A percentile compares a stretch with the other conserved stretches of the same genome.
phyloP scores from a whole-genome alignment of 2,329 filamentous ascomycete genomes.

The Cercospora sp. region DNA sequence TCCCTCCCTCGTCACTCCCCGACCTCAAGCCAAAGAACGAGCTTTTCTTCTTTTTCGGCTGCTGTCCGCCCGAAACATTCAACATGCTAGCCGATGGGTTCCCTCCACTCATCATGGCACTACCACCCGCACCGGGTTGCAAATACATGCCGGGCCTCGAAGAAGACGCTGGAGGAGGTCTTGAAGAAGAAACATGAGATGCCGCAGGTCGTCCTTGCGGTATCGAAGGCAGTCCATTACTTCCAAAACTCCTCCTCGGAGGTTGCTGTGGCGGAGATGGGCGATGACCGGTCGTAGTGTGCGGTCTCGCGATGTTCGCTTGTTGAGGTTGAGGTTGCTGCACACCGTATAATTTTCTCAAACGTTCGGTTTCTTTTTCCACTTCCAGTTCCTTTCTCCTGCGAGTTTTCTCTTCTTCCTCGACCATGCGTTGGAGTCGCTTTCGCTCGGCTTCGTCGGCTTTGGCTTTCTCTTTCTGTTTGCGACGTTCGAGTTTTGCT shows the following conservation, averaged over 20 bases:
- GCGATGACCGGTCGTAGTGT: slow-evolving; percentile 12
- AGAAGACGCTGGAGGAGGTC: slow-evolving; percentile 16
- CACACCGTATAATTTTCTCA: slow-evolving; percentile 68
- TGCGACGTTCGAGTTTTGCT: slow-evolving; percentile 48
- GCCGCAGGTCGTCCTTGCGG: slow-evolving; percentile 25
- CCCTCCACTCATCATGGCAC: slow-evolving; percentile 39
- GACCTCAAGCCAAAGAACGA: slow-evolving; percentile 42
- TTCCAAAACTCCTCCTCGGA: neutral
- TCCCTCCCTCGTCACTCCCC: slow-evolving; percentile 29
- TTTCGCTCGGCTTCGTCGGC: slow-evolving; percentile 59
- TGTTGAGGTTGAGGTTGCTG: slow-evolving; percentile 32
- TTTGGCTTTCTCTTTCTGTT: slow-evolving; percentile 58
- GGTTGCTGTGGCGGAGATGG: slow-evolving; percentile 11
- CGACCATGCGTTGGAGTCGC: slow-evolving; percentile 56
- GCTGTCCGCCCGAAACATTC: slow-evolving; percentile 16
- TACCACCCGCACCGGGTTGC: slow-evolving; percentile 35
- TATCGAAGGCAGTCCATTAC: slow-evolving; percentile 17
- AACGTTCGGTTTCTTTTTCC: slow-evolving; percentile 73
- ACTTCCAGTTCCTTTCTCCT: slow-evolving; percentile 52
- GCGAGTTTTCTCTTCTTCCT: slow-evolving; percentile 62
- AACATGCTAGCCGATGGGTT: slow-evolving; percentile 28
- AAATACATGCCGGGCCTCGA: slow-evolving; percentile 33
- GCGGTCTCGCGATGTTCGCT: slow-evolving; percentile 15
- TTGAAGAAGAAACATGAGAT: neutral
- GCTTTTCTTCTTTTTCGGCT: slow-evolving; percentile 39